Percentiles rank a stretch among this genome's conserved stretches.
Conservation (phyloP, 176 grass and related monocot genomes). For the sorghum (Sorghum bicolor) region DNA sequence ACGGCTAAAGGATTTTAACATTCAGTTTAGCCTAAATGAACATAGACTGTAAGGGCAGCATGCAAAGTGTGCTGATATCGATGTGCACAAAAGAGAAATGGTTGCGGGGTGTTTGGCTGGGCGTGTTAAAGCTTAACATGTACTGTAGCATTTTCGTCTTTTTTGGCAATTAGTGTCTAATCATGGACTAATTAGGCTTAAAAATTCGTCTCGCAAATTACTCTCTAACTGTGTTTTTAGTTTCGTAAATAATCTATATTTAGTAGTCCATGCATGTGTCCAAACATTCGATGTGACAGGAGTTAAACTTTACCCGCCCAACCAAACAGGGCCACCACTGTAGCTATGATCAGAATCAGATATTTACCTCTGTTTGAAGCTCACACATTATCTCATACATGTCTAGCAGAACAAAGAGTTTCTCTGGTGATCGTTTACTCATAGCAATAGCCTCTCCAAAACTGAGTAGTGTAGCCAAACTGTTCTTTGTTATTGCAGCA, state of each 20-base stretch:
- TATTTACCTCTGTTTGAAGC: slow-evolving; percentile 86
- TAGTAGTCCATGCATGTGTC: too few relatives aligned
- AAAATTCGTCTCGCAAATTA: too few relatives aligned
- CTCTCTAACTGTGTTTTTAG: too few relatives aligned
- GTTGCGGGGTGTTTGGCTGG: too few relatives aligned
- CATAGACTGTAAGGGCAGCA: not conserved
- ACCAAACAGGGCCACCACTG: too few relatives aligned
- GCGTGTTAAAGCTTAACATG: too few relatives aligned
- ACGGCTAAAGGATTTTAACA: not conserved
- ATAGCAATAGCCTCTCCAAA: slow-evolving; percentile 99
- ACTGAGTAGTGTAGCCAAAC: slow-evolving; percentile 75
- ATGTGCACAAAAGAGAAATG: not conserved
- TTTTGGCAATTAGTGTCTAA: too few relatives aligned
- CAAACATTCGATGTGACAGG: too few relatives aligned
- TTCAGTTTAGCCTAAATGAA: not conserved
- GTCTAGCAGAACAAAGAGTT: slow-evolving; percentile 89
- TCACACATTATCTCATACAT: slow-evolving; percentile 99
- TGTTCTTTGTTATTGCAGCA: slow-evolving; percentile 80
- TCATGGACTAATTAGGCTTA: too few relatives aligned
- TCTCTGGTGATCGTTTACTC: slow-evolving; percentile 96
- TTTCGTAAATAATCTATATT: too few relatives aligned
- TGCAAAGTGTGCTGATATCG: not conserved
- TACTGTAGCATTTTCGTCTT: too few relatives aligned
- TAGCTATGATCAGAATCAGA: slow-evolving; percentile 5
- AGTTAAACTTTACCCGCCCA: too few relatives aligned